Conservation (phyloP, 805 yeast species). For the Saccharomycopsis vini region DNA sequence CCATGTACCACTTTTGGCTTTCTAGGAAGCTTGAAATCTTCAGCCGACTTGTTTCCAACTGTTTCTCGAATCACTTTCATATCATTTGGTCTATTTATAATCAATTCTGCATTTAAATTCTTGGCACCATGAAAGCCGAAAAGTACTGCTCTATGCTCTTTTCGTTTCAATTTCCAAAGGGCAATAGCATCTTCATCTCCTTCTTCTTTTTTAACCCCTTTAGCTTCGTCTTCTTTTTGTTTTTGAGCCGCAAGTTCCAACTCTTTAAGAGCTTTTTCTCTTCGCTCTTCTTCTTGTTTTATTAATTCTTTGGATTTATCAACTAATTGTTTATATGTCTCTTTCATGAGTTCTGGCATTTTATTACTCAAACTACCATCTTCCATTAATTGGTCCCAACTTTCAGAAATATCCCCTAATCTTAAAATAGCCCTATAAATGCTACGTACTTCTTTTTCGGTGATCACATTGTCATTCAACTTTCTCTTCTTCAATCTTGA, state of each 20-base stretch:
- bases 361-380: slow-evolving; percentile 86
- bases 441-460: slow-evolving; percentile 81
- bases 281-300: slow-evolving; percentile 55
- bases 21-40: slow-evolving; percentile 48
- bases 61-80: slow-evolving; percentile 52
- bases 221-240: slow-evolving; percentile 38
- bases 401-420: slow-evolving; percentile 66
- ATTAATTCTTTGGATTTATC: slow-evolving; percentile 52
- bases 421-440: slow-evolving; percentile 75
- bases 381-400: slow-evolving; percentile 78
- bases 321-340: slow-evolving; percentile 66
- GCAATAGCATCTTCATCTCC: slow-evolving; percentile 39
- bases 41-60: slow-evolving; percentile 47
- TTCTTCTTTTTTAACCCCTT: slow-evolving; percentile 27
- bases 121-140: slow-evolving; percentile 85
- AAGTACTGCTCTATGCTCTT: slow-evolving; percentile 81
- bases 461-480: slow-evolving; percentile 45
- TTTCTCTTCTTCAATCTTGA: slow-evolving; percentile 31
- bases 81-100: slow-evolving; percentile 78
- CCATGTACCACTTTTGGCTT: slow-evolving; percentile 76
- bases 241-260: slow-evolving; percentile 53
- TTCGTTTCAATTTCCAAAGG: slow-evolving; percentile 53
- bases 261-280: slow-evolving; percentile 44
- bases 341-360: slow-evolving; percentile 68
- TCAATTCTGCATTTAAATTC: slow-evolving; percentile 82